Percentiles rank a stretch among this genome's conserved stretches.
These are phyloP conservation scores for Epichloe hybrida DNA, from an alignment of 2,329 filamentous ascomycete genomes.

Conservation along the genomic window DNA sequence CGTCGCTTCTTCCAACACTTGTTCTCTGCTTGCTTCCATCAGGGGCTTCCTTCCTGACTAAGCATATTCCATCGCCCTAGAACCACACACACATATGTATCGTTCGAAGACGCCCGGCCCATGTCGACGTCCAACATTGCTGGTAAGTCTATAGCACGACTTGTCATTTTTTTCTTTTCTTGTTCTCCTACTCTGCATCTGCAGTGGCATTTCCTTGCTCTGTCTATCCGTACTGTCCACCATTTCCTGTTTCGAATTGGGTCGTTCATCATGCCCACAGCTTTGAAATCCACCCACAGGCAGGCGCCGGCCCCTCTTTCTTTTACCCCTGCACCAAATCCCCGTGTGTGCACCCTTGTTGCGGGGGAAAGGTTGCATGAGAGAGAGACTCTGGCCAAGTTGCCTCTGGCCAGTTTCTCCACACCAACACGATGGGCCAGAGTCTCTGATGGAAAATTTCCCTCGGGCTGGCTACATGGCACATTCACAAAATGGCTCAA, in stretches of 20 bases:
- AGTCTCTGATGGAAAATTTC: too few species aligned
- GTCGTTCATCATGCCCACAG: too few species aligned
- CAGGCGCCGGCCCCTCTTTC: neutral
- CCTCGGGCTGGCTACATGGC: neutral
- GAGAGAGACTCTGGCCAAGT: too few species aligned
- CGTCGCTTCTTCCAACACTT: neutral
- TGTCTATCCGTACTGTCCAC: too few species aligned
- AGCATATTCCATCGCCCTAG: neutral
- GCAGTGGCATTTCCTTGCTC: too few species aligned
- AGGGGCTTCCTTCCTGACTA: conserved; percentile 2
- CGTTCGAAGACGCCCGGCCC: neutral
- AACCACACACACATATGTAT: neutral
- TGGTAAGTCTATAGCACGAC: neutral
- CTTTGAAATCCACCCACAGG: neutral
- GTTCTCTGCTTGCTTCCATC: conserved; percentile 3
- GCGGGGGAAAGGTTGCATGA: too few species aligned
- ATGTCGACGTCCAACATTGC: neutral
- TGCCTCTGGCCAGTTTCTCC: too few species aligned
- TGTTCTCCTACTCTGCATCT: neutral
- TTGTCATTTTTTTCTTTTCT: neutral
- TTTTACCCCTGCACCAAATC: too few species aligned
- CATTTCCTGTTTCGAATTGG: too few species aligned
- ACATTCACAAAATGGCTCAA: neutral
- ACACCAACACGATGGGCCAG: too few species aligned
- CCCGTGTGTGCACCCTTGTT: too few species aligned